Evolutionary conservation across 345 rosid genomes (phyloP).

Genomic region (Rhodamnia rubescens): DNA sequence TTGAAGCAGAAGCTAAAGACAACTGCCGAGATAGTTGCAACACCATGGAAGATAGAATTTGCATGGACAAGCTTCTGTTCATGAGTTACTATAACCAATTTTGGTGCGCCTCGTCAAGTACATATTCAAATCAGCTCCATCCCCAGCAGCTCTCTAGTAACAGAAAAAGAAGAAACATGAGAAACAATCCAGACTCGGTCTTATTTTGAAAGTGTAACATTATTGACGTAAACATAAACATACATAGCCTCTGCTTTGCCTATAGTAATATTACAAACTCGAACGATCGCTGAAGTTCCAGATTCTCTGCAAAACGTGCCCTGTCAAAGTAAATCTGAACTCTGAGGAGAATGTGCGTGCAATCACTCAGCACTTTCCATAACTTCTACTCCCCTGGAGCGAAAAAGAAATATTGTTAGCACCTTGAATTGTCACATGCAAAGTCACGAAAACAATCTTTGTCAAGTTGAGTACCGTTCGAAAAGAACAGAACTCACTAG

Average conservation of each 20-base stretch:
- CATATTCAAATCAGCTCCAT: too few species aligned
- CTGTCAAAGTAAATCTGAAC: not conserved
- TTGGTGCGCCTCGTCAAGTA: too few species aligned
- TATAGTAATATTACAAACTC: not conserved
- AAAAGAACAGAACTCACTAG: not conserved
- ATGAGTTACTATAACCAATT: not conserved
- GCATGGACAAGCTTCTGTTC: not conserved
- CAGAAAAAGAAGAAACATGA: not conserved
- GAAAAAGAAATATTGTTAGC: not conserved
- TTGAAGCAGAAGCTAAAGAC: not conserved
- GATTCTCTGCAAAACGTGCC: not conserved
- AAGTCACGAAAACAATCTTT: rapidly evolving
- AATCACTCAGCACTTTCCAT: not conserved
- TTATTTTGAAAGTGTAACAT: not conserved
- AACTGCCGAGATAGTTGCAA: not conserved
- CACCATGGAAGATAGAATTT: too few species aligned
- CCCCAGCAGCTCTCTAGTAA: too few species aligned
- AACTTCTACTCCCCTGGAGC: not conserved
- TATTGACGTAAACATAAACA: not conserved
- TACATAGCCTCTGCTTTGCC: not conserved
- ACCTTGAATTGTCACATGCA: not conserved
- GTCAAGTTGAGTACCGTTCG: rapidly evolving
- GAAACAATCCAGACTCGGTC: not conserved
- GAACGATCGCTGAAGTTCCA: not conserved
- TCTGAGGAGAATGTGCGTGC: not conserved